Evolutionary conservation across 108 stramenopile species (phyloP), one percentile per base, ranked within the genome.

Genomic region (Conticribra weissflogii): DNA sequence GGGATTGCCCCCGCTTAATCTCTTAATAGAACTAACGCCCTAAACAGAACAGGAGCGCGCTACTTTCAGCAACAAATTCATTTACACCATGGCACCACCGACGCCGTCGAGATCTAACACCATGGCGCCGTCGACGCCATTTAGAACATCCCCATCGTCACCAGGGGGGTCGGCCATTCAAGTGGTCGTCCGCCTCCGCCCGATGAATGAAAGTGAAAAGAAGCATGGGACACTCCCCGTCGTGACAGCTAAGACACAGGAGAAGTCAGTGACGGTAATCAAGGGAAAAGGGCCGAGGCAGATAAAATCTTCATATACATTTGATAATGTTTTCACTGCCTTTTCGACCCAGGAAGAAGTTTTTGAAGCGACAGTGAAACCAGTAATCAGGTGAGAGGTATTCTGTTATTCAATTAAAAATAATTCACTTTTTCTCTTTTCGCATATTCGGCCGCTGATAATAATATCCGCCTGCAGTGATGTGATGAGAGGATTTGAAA

Each of bases 291-390:
- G 91, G 9, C 49, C 72, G 5, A 76, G 74, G 18, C 88, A 92
- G 64, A 65, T 66, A 44, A 79, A 84, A 53, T 70, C 78, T 2
- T 33, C 19, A 5, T 92, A 83, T 60, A 29, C 71, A 9, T 92
- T 92, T 62, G 91, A 92, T 57, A 88, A 88, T 68, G 91, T 92
- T 53, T 92, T 92, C 57, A 81, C 83, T n/a, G 63, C 72, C 48
- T 89, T 89, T 71, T 86, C 85, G 28, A 83, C 88, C 12, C 91
- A 92, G 60, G 79, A 86, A 45, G 88, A 92, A 54, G 86, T 92
- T 0, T 92, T 92, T 55, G 86, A 85, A 32, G 83, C 66, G 18
- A 92, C 91, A 9, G 85, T 92, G 23, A 83, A 86, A 53, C 91
- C 91, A 19, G 83, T 92, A 19, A 92, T 92, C 57, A 56, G 36